Evolutionary conservation across 2,329 filamentous ascomycete genomes (phyloP).

Genomic region (Phyllosticta capitalensis): DNA sequence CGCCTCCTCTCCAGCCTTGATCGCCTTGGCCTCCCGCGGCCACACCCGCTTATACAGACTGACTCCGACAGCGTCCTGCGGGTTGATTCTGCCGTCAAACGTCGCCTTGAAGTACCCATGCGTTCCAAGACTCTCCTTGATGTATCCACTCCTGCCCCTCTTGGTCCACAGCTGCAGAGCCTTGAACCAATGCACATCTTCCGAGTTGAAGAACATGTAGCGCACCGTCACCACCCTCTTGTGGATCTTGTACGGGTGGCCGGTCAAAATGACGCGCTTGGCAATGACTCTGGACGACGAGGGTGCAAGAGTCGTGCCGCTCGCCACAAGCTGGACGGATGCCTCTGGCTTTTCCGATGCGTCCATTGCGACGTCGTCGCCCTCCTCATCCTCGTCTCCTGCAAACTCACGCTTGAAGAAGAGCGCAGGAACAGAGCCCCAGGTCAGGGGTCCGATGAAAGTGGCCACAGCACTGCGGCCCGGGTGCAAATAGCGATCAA

Average conservation of each 20-base stretch:
- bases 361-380: slow-evolving; percentile 22
- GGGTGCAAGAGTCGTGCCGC: slow-evolving; percentile 77
- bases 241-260: slow-evolving; percentile 97
- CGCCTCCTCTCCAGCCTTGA: slow-evolving; percentile 20
- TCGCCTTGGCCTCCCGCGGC: slow-evolving; percentile 55
- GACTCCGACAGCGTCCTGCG: slow-evolving; percentile 86
- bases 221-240: slow-evolving; percentile 93
- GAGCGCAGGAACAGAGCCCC: slow-evolving; percentile 82
- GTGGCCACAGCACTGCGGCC: slow-evolving; percentile 82
- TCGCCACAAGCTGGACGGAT: slow-evolving; percentile 62
- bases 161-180: slow-evolving; percentile 90
- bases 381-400: slow-evolving; percentile 33
- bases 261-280: slow-evolving; percentile 88
- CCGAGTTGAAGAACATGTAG: slow-evolving; percentile 99
- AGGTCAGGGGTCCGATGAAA: slow-evolving; percentile 83
- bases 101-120: slow-evolving; percentile 99
- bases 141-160: slow-evolving; percentile 74
- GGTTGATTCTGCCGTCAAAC: slow-evolving; percentile 92
- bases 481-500: slow-evolving; percentile 81
- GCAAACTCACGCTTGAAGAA: slow-evolving; percentile 63
- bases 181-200: slow-evolving; percentile 97
- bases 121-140: slow-evolving; percentile 89
- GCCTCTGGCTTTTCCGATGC: slow-evolving; percentile 18
- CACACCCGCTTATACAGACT: slow-evolving; percentile 50
- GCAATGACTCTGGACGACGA: slow-evolving; percentile 69